These are phyloP conservation scores for Aulographum hederae DNA, from an alignment of 2,329 filamentous ascomycete genomes.

Conservation along the genomic window DNA sequence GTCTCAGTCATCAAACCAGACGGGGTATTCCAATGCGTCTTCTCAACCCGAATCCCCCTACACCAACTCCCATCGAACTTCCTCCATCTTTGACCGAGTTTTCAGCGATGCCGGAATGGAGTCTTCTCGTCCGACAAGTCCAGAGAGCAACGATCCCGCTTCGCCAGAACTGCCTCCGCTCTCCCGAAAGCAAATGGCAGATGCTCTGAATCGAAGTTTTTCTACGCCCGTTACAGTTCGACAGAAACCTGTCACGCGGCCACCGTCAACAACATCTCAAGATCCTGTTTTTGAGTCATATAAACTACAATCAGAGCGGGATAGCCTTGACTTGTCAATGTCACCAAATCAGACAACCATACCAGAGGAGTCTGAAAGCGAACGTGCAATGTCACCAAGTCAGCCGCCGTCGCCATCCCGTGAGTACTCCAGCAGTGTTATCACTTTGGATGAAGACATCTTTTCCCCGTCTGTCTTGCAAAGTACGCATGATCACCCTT, in stretches of 20 bases:
- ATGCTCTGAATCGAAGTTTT: conserved; percentile 18
- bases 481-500: conserved; percentile 7
- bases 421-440: too few relatives aligned
- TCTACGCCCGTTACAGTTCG: conserved; percentile 7
- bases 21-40: conserved; percentile 42
- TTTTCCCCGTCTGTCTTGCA: too few relatives aligned
- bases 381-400: too few relatives aligned
- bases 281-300: too few relatives aligned
- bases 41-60: conserved; percentile 69
- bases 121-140: conserved; percentile 61
- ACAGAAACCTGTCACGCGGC: conserved; percentile 1
- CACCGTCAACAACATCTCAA: conserved; percentile 1
- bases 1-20: conserved; percentile 42
- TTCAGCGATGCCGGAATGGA: conserved; percentile 40
- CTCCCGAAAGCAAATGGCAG: conserved; percentile 1
- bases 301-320: too few relatives aligned
- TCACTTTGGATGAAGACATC: too few relatives aligned
- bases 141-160: conserved; percentile 42
- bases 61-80: conserved; percentile 49
- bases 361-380: too few relatives aligned
- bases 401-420: too few relatives aligned
- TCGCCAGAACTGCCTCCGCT: conserved; percentile 40
- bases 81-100: conserved; percentile 59
- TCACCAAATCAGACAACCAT: neutral
- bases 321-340: conserved; percentile 1